Conservation (phyloP, 345 rosid species). For the Hypericum perforatum region DNA sequence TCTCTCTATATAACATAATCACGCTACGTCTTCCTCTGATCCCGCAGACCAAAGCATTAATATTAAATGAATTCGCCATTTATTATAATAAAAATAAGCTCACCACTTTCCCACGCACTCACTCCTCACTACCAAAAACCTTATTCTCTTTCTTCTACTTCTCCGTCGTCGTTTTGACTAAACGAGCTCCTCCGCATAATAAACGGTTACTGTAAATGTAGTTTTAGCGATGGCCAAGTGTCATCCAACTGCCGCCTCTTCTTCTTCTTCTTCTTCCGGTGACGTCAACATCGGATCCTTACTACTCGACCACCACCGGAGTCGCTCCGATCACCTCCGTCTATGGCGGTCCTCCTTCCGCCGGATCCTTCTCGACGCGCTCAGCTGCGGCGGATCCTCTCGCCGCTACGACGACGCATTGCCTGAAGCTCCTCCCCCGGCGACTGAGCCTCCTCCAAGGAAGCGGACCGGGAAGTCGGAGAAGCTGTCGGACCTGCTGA, state of each 20-base stretch:
- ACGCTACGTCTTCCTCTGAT: too few relatives aligned
- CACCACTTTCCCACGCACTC: too few relatives aligned
- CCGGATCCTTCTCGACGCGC: slow-evolving; percentile 53
- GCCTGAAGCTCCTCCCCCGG: neutral
- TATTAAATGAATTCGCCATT: too few relatives aligned
- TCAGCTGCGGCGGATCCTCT: slow-evolving; percentile 67
- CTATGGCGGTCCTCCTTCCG: slow-evolving; percentile 63
- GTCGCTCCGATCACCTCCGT: slow-evolving; percentile 32
- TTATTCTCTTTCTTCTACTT: neutral
- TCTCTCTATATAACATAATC: too few relatives aligned
- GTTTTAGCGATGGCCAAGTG: slow-evolving; percentile 54
- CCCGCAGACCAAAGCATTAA: too few relatives aligned
- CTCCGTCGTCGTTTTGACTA: neutral
- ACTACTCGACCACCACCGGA: slow-evolving; percentile 36
- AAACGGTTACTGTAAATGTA: slow-evolving; percentile 9
- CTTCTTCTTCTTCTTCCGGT: neutral
- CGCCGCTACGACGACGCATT: slow-evolving; percentile 32
- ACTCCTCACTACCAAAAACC: too few relatives aligned
- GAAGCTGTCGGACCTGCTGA: slow-evolving; percentile 75
- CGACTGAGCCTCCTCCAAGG: neutral
- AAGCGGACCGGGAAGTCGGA: slow-evolving; percentile 39
- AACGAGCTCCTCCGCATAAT: slow-evolving; percentile 15
- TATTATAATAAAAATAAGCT: too few relatives aligned
- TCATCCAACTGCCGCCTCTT: slow-evolving; percentile 17
- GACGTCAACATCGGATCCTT: slow-evolving; percentile 59